These are phyloP conservation scores for Meira nashicola DNA, from an alignment of 1,284 basidiomycete species.

Conservation along the genomic window DNA sequence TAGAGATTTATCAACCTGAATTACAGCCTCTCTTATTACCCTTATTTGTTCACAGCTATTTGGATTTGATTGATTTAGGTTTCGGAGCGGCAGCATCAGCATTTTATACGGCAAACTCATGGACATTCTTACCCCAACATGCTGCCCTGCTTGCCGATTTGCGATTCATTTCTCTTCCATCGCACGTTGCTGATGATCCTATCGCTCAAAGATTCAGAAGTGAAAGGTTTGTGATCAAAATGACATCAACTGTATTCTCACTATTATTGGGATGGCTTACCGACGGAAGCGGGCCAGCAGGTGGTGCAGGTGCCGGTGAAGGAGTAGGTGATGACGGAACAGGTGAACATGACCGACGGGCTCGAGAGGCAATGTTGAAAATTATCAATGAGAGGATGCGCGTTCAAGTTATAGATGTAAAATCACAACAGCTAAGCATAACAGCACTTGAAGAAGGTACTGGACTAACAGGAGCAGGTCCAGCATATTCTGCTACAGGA, in stretches of 20 bases:
- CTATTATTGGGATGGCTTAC: conserved; percentile 93
- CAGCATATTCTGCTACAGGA: conserved; percentile 24
- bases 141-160: conserved; percentile 72
- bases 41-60: conserved; percentile 93
- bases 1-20: conserved; percentile 83
- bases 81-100: conserved; percentile 72
- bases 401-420: conserved; percentile 62
- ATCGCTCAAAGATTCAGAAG: conserved; percentile 77
- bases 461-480: conserved; percentile 46
- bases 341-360: conserved; percentile 56
- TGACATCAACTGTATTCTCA: conserved; percentile 86
- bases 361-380: conserved; percentile 69
- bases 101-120: conserved; percentile 71
- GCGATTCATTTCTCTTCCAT: conserved; percentile 73
- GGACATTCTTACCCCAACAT: conserved; percentile 68
- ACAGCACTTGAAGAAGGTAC: conserved; percentile 48
- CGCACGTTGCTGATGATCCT: conserved; percentile 74
- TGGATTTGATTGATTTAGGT: conserved; percentile 85
- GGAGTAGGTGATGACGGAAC: conserved; percentile 65
- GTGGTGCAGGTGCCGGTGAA: conserved; percentile 69
- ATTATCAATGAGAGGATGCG: conserved; percentile 89
- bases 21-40: conserved; percentile 88
- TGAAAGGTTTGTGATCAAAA: conserved; percentile 83
- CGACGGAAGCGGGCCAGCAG: conserved; percentile 78
- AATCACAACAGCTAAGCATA: conserved; percentile 42